Evolutionary conservation across 441 rosid species (phyloP).

Genomic region (Sinapis alba): DNA sequence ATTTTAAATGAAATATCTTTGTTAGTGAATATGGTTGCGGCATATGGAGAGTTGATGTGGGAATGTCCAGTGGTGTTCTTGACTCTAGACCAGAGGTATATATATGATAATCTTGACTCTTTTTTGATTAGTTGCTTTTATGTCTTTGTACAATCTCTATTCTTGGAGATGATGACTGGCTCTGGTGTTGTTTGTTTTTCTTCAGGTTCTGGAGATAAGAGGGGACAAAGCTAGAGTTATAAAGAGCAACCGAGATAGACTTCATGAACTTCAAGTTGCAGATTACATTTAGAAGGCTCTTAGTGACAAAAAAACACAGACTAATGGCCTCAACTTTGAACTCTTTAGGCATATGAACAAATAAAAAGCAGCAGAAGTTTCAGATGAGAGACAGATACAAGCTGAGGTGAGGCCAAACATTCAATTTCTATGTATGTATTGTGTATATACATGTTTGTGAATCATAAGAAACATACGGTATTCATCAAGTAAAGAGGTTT

Average conservation of each 20-base stretch:
- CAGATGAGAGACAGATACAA: background rate
- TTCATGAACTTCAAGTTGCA: conserved; percentile 56
- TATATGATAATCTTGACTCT: conserved; percentile 1
- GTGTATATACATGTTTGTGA: conserved; percentile 16
- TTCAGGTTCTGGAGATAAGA: conserved; percentile 82
- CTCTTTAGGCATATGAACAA: background rate
- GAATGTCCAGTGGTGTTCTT: conserved; percentile 97
- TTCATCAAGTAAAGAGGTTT: background rate
- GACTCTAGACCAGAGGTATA: conserved; percentile 92
- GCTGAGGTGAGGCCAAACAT: conserved; percentile 10
- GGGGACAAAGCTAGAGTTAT: conserved; percentile 71
- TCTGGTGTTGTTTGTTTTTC: conserved; percentile 7
- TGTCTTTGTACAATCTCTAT: background rate
- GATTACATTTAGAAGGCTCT: conserved; percentile 48
- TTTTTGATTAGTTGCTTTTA: background rate
- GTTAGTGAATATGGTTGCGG: conserved; percentile 76
- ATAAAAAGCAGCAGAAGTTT: conserved; percentile 6
- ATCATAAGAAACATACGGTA: conserved; percentile 13
- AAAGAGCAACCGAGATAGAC: conserved; percentile 53
- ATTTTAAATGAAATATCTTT: background rate
- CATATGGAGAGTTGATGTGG: conserved; percentile 92
- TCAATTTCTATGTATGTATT: conserved; percentile 23
- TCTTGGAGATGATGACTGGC: background rate
- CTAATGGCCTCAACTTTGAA: background rate
- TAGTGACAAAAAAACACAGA: background rate